These are phyloP conservation scores for Noccaea bulbosa DNA, from an alignment of 345 rosid genomes.

Conservation along the genomic window DNA sequence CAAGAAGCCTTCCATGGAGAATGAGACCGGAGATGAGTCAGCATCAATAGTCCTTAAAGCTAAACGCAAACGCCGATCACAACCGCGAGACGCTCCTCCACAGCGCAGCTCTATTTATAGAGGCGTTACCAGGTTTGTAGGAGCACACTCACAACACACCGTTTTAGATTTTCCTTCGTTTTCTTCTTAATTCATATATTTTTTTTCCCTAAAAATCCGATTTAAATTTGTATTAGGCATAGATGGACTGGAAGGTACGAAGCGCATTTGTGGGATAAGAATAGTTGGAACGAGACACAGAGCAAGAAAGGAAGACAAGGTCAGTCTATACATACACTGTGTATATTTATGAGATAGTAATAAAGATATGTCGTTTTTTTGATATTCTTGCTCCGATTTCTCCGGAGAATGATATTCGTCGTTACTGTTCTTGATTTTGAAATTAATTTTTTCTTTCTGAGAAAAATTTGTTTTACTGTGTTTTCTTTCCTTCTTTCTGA, in stretches of 20 bases:
- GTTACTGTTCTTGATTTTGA: constrained; percentile 39
- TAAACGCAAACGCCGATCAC: constrained; percentile 78
- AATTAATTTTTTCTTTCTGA: constrained; percentile 10
- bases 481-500: constrained; percentile 22
- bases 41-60: constrained; percentile 47
- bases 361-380: constrained; percentile 4
- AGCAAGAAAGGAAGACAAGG: constrained; percentile 92
- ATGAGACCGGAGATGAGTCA: constrained; percentile 31
- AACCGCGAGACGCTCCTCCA: constrained; percentile 86
- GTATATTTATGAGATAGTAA: not conserved
- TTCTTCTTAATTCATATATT: not conserved
- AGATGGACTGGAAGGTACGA: constrained; percentile 88
- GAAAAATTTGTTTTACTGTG: not conserved
- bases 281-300: constrained; percentile 83
- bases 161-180: not conserved
- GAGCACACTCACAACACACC: constrained; percentile 1
- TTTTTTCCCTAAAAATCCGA: no score
- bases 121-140: constrained; percentile 77
- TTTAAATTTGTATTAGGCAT: constrained; percentile 51
- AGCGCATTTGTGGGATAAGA: constrained; percentile 89
- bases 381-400: constrained; percentile 19
- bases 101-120: constrained; percentile 85
- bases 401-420: constrained; percentile 30
- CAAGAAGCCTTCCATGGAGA: constrained; percentile 20
- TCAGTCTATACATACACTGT: constrained; percentile 17